Evolutionary conservation across 108 stramenopile genomes (phyloP).

Genomic region (Hondaea fermentalgiana): DNA sequence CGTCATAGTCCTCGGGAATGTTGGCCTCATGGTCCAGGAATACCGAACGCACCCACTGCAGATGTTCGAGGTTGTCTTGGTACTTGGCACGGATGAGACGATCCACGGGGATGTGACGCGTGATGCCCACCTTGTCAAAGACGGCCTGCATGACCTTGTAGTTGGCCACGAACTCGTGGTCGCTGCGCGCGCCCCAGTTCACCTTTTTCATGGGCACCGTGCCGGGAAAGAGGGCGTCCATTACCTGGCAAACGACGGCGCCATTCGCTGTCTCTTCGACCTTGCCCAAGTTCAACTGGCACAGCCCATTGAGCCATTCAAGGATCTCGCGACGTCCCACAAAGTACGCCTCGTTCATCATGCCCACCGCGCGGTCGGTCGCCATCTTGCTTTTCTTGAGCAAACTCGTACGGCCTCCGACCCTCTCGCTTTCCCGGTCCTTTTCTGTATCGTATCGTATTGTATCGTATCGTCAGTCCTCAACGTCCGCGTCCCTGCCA

Average conservation of each 20-base stretch:
- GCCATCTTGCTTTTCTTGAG: neutral
- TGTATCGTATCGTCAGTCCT: too few relatives aligned
- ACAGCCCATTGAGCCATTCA: slow-evolving; percentile 81
- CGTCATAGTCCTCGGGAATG: slow-evolving; percentile 72
- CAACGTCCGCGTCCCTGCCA: too few relatives aligned
- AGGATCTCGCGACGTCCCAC: slow-evolving; percentile 85
- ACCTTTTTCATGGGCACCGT: slow-evolving; percentile 78
- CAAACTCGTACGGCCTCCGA: too few relatives aligned
- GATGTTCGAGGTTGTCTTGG: slow-evolving; percentile 96
- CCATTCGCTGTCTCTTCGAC: slow-evolving; percentile 92
- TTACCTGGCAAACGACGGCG: slow-evolving; percentile 89
- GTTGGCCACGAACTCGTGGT: slow-evolving; percentile 80
- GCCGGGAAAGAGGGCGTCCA: slow-evolving; percentile 82
- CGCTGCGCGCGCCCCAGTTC: slow-evolving; percentile 79
- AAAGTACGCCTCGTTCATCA: slow-evolving; percentile 98
- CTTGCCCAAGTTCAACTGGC: slow-evolving; percentile 76
- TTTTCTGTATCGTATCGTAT: too few relatives aligned
- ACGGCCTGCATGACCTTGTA: slow-evolving; percentile 94
- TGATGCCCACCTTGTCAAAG: slow-evolving; percentile 44
- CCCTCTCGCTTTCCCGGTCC: too few relatives aligned
- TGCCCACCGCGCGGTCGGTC: slow-evolving; percentile 44
- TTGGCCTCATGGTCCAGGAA: slow-evolving; percentile 67
- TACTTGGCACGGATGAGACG: slow-evolving; percentile 81
- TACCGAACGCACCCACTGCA: slow-evolving; percentile 90
- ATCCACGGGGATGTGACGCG: slow-evolving; percentile 49